Conservation (phyloP, 352 stramenopile species). For the Salisapilia sapeloensis region DNA sequence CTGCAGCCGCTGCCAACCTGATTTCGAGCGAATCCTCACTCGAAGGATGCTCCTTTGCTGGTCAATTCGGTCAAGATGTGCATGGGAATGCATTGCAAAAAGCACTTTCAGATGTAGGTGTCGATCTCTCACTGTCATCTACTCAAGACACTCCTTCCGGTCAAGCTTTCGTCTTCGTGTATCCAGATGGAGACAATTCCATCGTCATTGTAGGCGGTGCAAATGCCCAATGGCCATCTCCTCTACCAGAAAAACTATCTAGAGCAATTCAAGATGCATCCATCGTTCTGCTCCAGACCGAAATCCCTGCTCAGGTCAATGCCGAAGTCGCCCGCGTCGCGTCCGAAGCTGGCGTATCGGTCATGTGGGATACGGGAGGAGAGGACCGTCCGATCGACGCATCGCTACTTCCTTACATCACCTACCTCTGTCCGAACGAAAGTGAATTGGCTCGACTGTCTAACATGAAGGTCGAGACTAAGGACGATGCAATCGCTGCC, state of each 20-base stretch:
- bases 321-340: conserved; percentile 25
- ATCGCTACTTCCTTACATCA: conserved; percentile 33
- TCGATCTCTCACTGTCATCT: conserved; percentile 18
- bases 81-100: conserved; percentile 25
- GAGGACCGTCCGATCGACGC: conserved; percentile 38
- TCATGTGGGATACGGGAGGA: conserved; percentile 68
- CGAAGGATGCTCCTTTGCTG: conserved; percentile 20
- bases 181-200: conserved; percentile 66
- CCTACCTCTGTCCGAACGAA: conserved; percentile 62
- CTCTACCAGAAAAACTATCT: conserved; percentile 13
- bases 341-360: conserved; percentile 18
- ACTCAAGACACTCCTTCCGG: conserved; percentile 26
- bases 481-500: conserved; percentile 28
- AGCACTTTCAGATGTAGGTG: conserved; percentile 12
- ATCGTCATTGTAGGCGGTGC: conserved; percentile 73
- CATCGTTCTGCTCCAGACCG: conserved; percentile 55
- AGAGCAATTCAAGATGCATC: conserved; percentile 26
- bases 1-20: conserved; percentile 33
- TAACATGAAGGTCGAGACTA: conserved; percentile 13
- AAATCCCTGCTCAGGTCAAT: conserved; percentile 49
- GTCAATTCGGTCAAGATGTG: conserved; percentile 62
- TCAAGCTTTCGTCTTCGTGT: conserved; percentile 72
- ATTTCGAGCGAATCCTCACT: too few relatives aligned
- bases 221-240: conserved; percentile 37
- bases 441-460: conserved; percentile 45